Conservation (phyloP, 2,329 filamentous ascomycete species). For the Zymoseptoria passerinii region DNA sequence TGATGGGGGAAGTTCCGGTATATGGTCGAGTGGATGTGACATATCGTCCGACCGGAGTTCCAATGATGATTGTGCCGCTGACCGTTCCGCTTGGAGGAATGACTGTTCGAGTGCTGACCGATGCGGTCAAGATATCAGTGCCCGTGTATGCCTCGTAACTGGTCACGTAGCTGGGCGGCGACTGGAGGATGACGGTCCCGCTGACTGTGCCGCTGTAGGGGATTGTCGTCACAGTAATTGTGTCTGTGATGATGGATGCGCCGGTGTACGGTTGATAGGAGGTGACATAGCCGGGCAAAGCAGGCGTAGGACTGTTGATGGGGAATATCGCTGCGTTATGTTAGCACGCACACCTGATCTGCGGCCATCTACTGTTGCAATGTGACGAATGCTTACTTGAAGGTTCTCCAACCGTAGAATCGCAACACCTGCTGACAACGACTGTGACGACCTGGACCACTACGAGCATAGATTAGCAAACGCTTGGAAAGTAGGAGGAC, state of each 20-base stretch:
- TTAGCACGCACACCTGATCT: background rate
- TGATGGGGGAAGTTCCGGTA: conserved; percentile 1
- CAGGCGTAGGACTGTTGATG: background rate
- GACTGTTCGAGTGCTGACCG: conserved; percentile 2
- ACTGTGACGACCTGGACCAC: background rate
- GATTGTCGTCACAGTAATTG: conserved; percentile 4
- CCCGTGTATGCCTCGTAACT: conserved; percentile 2
- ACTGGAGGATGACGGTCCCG: conserved; percentile 2
- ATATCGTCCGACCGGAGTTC: background rate
- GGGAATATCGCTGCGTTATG: background rate
- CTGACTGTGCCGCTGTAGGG: conserved; percentile 1
- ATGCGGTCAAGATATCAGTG: conserved; percentile 2
- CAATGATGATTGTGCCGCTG: conserved; percentile 6
- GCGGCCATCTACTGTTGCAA: background rate
- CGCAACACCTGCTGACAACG: background rate
- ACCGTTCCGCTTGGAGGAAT: conserved; percentile 4
- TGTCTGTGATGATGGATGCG: background rate
- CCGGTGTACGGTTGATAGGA: conserved; percentile 1
- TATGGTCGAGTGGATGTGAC: conserved; percentile 3
- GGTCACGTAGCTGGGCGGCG: background rate
- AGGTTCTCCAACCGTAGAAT: background rate
- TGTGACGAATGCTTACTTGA: background rate
- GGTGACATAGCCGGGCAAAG: background rate
- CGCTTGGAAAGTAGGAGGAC: background rate
- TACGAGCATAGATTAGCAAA: background rate